A percentile compares a stretch with the other conserved stretches of the same genome.
Conservation (phyloP, 2,329 filamentous ascomycete species). For the Epichloe coenophiala region DNA sequence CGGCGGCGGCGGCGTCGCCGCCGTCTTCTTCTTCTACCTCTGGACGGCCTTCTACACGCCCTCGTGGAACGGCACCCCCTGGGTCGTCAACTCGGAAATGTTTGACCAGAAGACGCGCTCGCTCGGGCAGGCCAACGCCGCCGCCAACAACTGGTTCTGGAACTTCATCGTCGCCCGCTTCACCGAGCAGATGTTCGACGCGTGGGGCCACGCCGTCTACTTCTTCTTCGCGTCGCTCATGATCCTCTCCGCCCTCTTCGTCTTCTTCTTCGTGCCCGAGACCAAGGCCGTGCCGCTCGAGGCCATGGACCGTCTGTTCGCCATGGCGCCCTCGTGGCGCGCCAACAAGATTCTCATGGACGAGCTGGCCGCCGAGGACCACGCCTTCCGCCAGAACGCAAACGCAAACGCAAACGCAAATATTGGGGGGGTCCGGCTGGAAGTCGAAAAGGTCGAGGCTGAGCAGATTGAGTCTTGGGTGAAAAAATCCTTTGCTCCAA, state of each 20-base stretch:
- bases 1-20: constrained; percentile 37
- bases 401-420: too few relatives aligned
- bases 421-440: constrained; percentile 13
- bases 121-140: constrained; percentile 58
- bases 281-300: constrained; percentile 54
- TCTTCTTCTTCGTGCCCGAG: constrained; percentile 51
- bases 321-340: constrained; percentile 28
- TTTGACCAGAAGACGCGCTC: constrained; percentile 51
- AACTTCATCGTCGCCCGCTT: constrained; percentile 58
- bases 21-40: constrained; percentile 52
- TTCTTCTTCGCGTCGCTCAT: constrained; percentile 56
- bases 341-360: constrained; percentile 32
- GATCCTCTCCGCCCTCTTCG: constrained; percentile 41
- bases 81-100: constrained; percentile 66
- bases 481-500: background rate
- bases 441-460: constrained; percentile 15
- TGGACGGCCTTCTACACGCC: constrained; percentile 51
- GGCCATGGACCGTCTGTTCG: constrained; percentile 50
- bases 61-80: constrained; percentile 60
- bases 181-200: constrained; percentile 50
- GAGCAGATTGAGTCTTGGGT: constrained; percentile 13
- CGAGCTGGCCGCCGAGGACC: constrained; percentile 23
- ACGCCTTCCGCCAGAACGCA: constrained; percentile 19
- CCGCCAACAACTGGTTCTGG: constrained; percentile 60
- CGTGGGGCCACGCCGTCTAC: constrained; percentile 50